Percentiles rank a stretch among this genome's conserved stretches.
Conservation (phyloP, 139 green algal genomes). For the Desmodesmus armatus region DNA sequence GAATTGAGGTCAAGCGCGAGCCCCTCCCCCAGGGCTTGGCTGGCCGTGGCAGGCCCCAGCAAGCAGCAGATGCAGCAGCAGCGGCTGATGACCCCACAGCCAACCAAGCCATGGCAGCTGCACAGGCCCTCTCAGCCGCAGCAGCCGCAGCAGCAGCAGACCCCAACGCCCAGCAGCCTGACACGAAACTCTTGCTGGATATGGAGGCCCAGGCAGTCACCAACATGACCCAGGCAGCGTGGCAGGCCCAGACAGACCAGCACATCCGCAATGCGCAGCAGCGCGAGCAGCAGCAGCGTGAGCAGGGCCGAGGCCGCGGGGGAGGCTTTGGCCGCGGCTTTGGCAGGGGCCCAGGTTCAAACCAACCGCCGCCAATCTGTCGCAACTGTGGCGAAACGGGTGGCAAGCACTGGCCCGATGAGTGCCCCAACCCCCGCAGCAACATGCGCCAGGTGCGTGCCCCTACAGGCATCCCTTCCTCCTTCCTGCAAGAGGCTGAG, state of each 20-base stretch:
- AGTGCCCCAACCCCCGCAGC: conserved; percentile 69
- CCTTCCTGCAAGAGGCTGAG: conserved; percentile 52
- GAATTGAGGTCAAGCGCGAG: too few relatives aligned
- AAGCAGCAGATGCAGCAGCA: neutral
- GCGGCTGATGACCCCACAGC: neutral
- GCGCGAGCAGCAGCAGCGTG: neutral
- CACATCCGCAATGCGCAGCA: too few relatives aligned
- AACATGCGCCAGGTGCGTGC: conserved; percentile 55
- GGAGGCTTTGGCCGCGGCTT: too few relatives aligned
- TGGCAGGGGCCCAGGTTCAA: neutral
- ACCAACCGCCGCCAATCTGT: too few relatives aligned
- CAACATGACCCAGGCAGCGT: too few relatives aligned
- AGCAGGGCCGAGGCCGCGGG: neutral
- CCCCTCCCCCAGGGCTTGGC: too few relatives aligned
- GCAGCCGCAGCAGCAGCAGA: neutral
- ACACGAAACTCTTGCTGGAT: too few relatives aligned
- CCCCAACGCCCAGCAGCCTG: too few relatives aligned
- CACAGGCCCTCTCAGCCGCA: neutral
- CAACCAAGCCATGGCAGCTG: neutral
- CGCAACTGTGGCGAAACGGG: conserved; percentile 61
- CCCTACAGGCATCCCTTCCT: conserved; percentile 78
- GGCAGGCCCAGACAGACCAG: too few relatives aligned
- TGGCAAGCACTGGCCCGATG: conserved; percentile 70
- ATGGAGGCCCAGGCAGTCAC: too few relatives aligned
- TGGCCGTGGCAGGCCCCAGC: neutral